A percentile compares a stretch with the other conserved stretches of the same genome.
phyloP scores from a whole-genome alignment of 306 rosid genomes.

The Albizia julibrissin region DNA sequence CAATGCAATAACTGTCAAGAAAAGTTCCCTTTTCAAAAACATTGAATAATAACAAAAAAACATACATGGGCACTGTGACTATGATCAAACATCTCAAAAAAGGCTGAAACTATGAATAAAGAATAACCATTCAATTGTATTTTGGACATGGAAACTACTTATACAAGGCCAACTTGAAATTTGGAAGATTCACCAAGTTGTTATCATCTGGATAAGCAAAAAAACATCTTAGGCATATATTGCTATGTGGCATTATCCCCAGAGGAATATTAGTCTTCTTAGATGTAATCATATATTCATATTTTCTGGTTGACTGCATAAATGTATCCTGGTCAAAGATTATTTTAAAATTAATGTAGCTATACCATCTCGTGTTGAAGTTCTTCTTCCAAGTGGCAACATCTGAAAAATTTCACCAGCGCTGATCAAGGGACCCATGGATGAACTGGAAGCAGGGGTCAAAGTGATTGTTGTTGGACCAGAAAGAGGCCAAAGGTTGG shows the following conservation, averaged over 20 bases:
- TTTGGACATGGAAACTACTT: background rate
- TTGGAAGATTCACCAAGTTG: background rate
- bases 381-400: conserved; percentile 68
- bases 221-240: conserved; percentile 17
- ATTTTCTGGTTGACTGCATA: conserved; percentile 24
- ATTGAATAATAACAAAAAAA: background rate
- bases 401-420: conserved; percentile 77
- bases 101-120: background rate
- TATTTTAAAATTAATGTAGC: conserved; percentile 28
- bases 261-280: conserved; percentile 11
- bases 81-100: conserved; percentile 13
- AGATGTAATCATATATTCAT: conserved; percentile 10
- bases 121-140: conserved; percentile 1
- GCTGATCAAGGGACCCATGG: conserved; percentile 71
- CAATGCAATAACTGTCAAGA: conserved; percentile 68
- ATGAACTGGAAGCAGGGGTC: conserved; percentile 60
- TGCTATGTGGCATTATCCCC: conserved; percentile 11
- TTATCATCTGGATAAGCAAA: conserved; percentile 15
- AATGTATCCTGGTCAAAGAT: conserved; percentile 12
- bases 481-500: conserved; percentile 79
- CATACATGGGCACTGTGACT: background rate
- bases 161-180: background rate
- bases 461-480: conserved; percentile 68
- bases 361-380: conserved; percentile 81
- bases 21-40: conserved; percentile 27